Conservation (phyloP, 2,329 filamentous ascomycete species). For the Nemania sp. region DNA sequence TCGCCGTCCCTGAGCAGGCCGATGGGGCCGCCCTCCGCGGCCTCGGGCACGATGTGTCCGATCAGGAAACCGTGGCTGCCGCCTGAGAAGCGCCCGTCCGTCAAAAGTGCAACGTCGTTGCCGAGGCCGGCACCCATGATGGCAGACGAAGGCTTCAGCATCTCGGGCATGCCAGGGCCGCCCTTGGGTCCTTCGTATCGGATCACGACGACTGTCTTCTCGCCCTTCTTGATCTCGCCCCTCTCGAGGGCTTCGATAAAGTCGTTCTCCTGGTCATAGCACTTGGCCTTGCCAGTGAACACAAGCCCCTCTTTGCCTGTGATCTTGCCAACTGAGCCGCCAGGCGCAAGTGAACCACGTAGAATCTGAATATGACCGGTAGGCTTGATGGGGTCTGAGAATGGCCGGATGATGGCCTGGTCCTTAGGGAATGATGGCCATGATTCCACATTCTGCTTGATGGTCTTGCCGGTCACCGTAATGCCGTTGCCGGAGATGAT, state of each 20-base stretch:
- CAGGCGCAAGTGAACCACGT: conserved; percentile 81
- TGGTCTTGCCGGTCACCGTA: conserved; percentile 87
- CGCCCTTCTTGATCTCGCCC: conserved; percentile 78
- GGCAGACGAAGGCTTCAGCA: conserved; percentile 88
- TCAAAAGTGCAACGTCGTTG: conserved; percentile 74
- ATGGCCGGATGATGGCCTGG: conserved; percentile 79
- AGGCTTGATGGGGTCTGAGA: conserved; percentile 82
- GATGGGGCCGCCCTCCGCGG: conserved; percentile 83
- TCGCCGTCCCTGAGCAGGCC: conserved; percentile 82
- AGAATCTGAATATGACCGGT: conserved; percentile 91
- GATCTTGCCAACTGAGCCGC: conserved; percentile 89
- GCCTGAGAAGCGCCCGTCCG: conserved; percentile 77
- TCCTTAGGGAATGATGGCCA: conserved; percentile 74
- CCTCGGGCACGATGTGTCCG: conserved; percentile 86
- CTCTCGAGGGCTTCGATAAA: conserved; percentile 78
- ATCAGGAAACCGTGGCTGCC: conserved; percentile 87
- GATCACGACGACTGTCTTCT: conserved; percentile 89
- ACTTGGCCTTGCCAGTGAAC: conserved; percentile 79
- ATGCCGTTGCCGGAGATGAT: conserved; percentile 78
- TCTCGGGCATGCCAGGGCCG: conserved; percentile 93
- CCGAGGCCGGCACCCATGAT: conserved; percentile 90
- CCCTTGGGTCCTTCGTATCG: conserved; percentile 94
- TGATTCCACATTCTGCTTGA: conserved; percentile 82
- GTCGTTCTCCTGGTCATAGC: conserved; percentile 82
- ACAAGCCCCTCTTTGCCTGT: conserved; percentile 89